Percentiles rank a stretch among this genome's conserved stretches.
Conservation (phyloP, 2,329 filamentous ascomycete genomes). For the Aspergillus sp. region DNA sequence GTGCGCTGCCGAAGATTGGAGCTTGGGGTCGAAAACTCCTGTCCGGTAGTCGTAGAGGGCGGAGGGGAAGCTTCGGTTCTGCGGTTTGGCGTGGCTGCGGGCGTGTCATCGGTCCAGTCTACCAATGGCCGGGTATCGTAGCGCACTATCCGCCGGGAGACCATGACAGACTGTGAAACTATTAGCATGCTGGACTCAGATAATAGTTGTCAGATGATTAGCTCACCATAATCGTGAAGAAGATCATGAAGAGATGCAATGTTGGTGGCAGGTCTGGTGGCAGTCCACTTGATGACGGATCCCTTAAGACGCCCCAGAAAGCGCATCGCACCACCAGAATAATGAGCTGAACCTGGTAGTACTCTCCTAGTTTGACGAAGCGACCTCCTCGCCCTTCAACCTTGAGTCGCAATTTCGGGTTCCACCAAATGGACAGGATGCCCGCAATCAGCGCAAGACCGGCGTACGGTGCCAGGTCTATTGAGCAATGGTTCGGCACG, state of each 20-base stretch:
- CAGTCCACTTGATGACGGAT: conserved; percentile 38
- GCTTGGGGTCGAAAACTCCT: conserved; percentile 17
- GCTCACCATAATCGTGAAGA: conserved; percentile 43
- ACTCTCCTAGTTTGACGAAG: conserved; percentile 46
- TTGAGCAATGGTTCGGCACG: conserved; percentile 31
- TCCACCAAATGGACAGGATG: conserved; percentile 52
- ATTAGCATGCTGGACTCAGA: conserved; percentile 21
- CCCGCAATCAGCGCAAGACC: conserved; percentile 45
- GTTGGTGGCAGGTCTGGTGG: conserved; percentile 32
- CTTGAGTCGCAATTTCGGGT: conserved; percentile 49
- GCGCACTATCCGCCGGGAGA: conserved; percentile 41
- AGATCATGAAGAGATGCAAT: conserved; percentile 43
- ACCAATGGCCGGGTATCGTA: conserved; percentile 46
- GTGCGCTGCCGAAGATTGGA: conserved; percentile 18
- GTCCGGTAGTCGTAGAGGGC: conserved; percentile 19
- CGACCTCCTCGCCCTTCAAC: conserved; percentile 44
- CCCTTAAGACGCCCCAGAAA: conserved; percentile 47
- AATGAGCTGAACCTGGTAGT: conserved; percentile 50
- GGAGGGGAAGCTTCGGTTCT: conserved; percentile 21
- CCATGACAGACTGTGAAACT: conserved; percentile 35
- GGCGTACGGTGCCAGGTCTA: conserved; percentile 36
- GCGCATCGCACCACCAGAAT: conserved; percentile 47
- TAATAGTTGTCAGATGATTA: background rate
- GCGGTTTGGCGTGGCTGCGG: conserved; percentile 29
- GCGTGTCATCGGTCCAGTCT: conserved; percentile 42